These are phyloP conservation scores for Ceratocystiopsis minuta DNA, from an alignment of 2,329 filamentous ascomycete genomes.

Conservation along the genomic window DNA sequence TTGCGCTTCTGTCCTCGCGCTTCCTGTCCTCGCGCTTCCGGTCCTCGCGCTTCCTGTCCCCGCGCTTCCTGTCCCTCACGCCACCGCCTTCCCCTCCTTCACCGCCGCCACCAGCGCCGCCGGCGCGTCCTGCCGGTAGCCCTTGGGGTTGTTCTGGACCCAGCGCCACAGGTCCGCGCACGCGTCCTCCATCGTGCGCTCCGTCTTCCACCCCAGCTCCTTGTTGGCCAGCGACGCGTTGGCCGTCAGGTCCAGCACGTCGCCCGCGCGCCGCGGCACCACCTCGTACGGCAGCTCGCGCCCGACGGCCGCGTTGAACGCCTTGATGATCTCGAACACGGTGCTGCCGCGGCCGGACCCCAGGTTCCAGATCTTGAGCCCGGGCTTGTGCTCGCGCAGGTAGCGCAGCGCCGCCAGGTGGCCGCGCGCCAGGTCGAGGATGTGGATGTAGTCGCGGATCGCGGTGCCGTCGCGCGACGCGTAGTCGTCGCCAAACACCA, in stretches of 20 bases:
- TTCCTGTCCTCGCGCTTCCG: no score
- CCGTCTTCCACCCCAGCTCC: conserved; percentile 84
- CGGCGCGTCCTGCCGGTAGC: conserved; percentile 84
- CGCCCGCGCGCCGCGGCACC: conserved; percentile 62
- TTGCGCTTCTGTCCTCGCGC: no score
- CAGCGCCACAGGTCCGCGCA: conserved; percentile 92
- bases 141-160: conserved; percentile 92
- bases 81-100: conserved; percentile 11
- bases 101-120: conserved; percentile 54
- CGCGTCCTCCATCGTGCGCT: conserved; percentile 77
- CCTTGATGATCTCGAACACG: conserved; percentile 93
- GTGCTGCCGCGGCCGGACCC: conserved; percentile 90
- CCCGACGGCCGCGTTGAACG: conserved; percentile 76
- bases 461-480: conserved; percentile 75
- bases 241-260: conserved; percentile 87
- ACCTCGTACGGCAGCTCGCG: conserved; percentile 76
- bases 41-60: no score
- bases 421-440: conserved; percentile 72
- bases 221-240: conserved; percentile 74
- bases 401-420: conserved; percentile 83
- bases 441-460: conserved; percentile 96
- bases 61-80: no score
- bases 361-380: conserved; percentile 90
- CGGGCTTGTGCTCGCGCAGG: conserved; percentile 66
- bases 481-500: conserved; percentile 95